A percentile compares a stretch with the other conserved stretches of the same genome.
phyloP scores from a whole-genome alignment of 805 yeast species.

The Spathaspora sp. region DNA sequence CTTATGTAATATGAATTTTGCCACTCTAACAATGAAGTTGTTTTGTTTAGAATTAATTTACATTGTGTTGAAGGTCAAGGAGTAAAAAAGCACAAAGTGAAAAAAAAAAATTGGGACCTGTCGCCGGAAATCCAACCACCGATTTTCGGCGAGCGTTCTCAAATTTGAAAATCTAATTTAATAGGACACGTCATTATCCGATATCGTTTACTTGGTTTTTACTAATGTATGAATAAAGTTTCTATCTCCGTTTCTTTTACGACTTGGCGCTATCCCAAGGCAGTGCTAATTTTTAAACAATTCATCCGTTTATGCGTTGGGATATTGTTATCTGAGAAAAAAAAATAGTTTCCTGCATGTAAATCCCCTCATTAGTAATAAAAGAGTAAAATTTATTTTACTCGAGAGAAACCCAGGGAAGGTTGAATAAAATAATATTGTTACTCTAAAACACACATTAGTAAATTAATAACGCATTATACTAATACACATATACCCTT shows the following conservation, averaged over 20 bases:
- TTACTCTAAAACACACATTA: not conserved
- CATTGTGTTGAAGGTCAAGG: not conserved
- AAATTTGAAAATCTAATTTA: not conserved
- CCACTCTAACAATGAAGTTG: no score
- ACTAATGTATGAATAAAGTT: not conserved
- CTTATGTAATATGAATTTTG: no score
- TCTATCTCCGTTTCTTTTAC: not conserved
- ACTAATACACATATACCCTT: not conserved
- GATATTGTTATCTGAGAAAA: not conserved
- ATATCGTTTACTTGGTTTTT: not conserved
- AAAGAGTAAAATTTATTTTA: not conserved
- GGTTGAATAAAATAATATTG: not conserved
- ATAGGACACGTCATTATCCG: not conserved
- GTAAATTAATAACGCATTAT: not conserved
- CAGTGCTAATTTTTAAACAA: not conserved
- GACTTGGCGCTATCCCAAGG: no score
- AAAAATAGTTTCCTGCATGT: not conserved
- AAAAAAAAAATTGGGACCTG: not conserved
- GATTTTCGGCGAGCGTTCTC: not conserved
- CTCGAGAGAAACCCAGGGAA: not conserved
- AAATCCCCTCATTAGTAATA: not conserved
- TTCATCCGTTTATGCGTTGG: not conserved
- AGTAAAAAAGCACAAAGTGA: not conserved
- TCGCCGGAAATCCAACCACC: not conserved
- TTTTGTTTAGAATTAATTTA: no score